Percentiles rank a stretch among this genome's conserved stretches.
Conservation (phyloP, 768 basidiomycete species). For the Gloeopeniophorella convolvens region DNA sequence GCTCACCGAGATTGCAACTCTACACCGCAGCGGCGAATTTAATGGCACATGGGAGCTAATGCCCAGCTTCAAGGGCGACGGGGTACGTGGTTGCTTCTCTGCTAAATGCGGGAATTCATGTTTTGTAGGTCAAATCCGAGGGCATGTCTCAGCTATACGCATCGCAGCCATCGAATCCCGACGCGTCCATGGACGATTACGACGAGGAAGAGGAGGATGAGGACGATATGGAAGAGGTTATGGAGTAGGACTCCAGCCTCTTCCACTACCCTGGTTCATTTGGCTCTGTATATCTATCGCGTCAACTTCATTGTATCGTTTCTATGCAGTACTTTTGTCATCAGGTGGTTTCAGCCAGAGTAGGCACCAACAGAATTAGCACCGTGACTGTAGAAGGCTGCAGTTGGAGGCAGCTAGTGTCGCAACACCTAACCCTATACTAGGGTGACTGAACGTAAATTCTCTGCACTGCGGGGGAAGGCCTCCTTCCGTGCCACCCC, state of each 20-base stretch:
- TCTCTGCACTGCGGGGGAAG: no score
- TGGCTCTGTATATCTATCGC: background rate
- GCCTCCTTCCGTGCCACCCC: no score
- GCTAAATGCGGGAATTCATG: constrained; percentile 2
- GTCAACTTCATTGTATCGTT: background rate
- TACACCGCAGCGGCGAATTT: constrained; percentile 75
- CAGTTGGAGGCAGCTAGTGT: no score
- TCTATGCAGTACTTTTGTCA: background rate
- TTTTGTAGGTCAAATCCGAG: constrained; percentile 29
- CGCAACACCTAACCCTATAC: no score
- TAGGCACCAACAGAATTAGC: no score
- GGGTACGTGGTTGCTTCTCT: constrained; percentile 34
- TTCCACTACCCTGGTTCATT: background rate
- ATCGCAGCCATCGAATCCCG: constrained; percentile 20
- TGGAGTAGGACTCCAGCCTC: constrained; percentile 32
- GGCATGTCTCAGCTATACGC: constrained; percentile 26
- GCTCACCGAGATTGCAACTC: constrained; percentile 63
- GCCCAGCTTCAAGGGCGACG: constrained; percentile 61
- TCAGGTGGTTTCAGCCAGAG: no score
- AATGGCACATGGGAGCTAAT: constrained; percentile 79
- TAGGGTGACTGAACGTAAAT: no score
- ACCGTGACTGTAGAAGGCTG: no score
- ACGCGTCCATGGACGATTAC: constrained; percentile 46
- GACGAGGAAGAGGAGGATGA: constrained; percentile 53
- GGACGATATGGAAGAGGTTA: constrained; percentile 67